A percentile compares a stretch with the other conserved stretches of the same genome.
Evolutionary conservation across 768 basidiomycete genomes (phyloP).

Genomic region (Leccinum subtestaceum): DNA sequence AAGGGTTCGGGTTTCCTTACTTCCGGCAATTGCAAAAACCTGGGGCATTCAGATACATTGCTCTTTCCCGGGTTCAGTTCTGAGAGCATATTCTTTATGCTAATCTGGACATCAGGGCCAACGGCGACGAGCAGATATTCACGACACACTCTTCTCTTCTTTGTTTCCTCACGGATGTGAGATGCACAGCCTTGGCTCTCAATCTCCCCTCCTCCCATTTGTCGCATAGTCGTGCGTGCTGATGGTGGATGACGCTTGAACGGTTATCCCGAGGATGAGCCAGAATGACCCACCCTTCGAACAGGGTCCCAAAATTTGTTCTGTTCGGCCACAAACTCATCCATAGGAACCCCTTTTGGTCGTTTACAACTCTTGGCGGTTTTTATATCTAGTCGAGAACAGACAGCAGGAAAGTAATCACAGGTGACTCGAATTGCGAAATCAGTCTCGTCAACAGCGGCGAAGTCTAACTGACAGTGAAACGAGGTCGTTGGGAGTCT

Average conservation of each 20-base stretch:
- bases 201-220: not conserved
- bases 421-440: not conserved
- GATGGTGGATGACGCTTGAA: not conserved
- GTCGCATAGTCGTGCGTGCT: conserved; percentile 7
- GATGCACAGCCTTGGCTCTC: not conserved
- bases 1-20: conserved; percentile 3
- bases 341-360: not conserved
- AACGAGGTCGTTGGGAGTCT: not conserved
- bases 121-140: not conserved
- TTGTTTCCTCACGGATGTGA: conserved; percentile 1
- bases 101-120: not conserved
- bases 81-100: not conserved
- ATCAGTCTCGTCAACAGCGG: not conserved
- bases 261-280: not conserved
- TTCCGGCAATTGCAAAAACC: conserved; percentile 3
- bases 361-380: not conserved
- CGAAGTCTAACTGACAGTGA: not conserved
- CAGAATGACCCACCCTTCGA: not conserved
- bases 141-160: conserved; percentile 4
- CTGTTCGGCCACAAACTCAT: not conserved
- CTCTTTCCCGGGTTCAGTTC: not conserved
- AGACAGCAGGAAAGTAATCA: rapidly evolving
- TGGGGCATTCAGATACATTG: no score
- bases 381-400: conserved; percentile 1
- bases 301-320: not conserved